A percentile compares a stretch with the other conserved stretches of the same genome.
These are phyloP conservation scores for Rhipidocladum racemiflorum DNA, from an alignment of 176 grass and related monocot genomes.

Conservation along the genomic window DNA sequence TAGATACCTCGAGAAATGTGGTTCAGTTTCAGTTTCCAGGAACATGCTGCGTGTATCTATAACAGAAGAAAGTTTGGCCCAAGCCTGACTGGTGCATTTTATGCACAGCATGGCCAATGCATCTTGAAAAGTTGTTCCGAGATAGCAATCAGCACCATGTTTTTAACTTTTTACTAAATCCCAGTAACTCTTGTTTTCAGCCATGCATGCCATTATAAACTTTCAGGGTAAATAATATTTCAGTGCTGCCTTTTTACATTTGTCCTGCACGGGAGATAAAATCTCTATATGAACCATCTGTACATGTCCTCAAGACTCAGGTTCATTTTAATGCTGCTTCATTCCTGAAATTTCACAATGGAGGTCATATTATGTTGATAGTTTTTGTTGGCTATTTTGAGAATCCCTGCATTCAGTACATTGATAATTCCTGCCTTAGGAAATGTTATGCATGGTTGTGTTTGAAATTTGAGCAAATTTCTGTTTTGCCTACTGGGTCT, in stretches of 20 bases:
- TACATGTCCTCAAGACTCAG: not conserved
- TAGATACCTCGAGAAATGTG: constrained; percentile 32
- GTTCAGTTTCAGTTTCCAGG: constrained; percentile 36
- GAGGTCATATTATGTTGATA: not conserved
- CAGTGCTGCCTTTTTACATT: not conserved
- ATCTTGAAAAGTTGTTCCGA: not conserved
- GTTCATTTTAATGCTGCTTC: constrained; percentile 2
- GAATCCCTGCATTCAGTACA: not conserved
- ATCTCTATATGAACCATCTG: not conserved
- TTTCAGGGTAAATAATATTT: not conserved
- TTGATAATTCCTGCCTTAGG: constrained; percentile 7
- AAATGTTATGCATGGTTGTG: not conserved
- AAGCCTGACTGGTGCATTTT: constrained; percentile 36
- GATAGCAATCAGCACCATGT: constrained; percentile 21
- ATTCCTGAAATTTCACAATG: not conserved
- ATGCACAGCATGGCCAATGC: constrained; percentile 25
- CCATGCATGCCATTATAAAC: constrained; percentile 13
- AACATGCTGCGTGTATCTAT: constrained; percentile 13
- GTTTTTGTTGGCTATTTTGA: not conserved
- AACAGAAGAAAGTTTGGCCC: constrained; percentile 16
- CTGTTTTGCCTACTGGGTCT: not conserved
- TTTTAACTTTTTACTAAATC: not conserved
- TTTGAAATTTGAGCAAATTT: constrained; percentile 23
- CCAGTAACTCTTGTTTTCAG: constrained; percentile 12
- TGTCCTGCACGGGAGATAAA: not conserved